Evolutionary conservation across 2,329 filamentous ascomycete species (phyloP).

Genomic region (Emergomyces pasteurianus): DNA sequence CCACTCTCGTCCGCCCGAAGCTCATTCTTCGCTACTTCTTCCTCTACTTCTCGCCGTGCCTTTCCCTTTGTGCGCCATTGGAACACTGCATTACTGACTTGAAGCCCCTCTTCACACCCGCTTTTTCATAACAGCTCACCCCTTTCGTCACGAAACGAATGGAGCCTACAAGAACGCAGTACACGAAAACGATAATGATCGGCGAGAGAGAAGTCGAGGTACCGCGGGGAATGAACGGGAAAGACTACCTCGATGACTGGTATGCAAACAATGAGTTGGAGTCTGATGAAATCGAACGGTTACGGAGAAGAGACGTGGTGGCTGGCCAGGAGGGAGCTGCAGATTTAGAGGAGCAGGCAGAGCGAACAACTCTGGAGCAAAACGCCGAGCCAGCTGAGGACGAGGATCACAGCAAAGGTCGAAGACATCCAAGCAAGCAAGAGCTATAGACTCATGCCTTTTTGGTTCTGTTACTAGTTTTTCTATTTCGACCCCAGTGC

Average conservation of each 20-base stretch:
- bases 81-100: not conserved
- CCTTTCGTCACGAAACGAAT: constrained; percentile 36
- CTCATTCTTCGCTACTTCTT: not conserved
- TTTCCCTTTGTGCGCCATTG: not conserved
- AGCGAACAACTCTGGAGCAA: not conserved
- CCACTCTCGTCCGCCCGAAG: constrained; percentile 4
- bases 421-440: not conserved
- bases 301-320: not conserved
- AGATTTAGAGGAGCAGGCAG: not conserved
- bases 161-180: constrained; percentile 23
- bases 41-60: not conserved
- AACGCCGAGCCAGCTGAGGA: not conserved
- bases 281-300: constrained; percentile 9
- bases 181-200: constrained; percentile 20
- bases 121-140: constrained; percentile 24
- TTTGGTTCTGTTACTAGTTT: not conserved
- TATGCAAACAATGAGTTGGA: constrained; percentile 25
- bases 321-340: not conserved
- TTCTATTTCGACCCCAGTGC: not conserved
- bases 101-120: not conserved
- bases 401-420: not conserved
- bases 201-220: constrained; percentile 4
- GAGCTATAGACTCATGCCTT: not conserved
- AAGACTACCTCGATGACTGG: constrained; percentile 30
- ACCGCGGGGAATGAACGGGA: constrained; percentile 20